Percentiles rank a stretch among this genome's conserved stretches.
Evolutionary conservation across 1,139 yeast species (phyloP).

Genomic region (Taphrina sp.): DNA sequence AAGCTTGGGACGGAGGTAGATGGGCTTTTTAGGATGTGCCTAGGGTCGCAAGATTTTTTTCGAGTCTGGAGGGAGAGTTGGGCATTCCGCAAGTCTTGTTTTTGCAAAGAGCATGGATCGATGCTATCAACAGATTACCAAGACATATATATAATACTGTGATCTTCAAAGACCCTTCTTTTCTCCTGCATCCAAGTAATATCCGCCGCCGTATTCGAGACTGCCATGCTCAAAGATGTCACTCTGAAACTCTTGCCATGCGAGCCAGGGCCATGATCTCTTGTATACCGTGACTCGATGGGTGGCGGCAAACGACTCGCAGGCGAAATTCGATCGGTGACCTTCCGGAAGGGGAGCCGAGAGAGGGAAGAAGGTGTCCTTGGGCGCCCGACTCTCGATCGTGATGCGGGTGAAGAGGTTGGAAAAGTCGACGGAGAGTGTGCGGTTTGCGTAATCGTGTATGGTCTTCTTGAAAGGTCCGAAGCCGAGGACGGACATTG

Average conservation of each 20-base stretch:
- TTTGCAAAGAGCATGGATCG: too few relatives aligned
- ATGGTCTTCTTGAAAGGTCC: slow-evolving; percentile 6
- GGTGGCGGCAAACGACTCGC: slow-evolving; percentile 29
- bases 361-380: slow-evolving; percentile 14
- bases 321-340: slow-evolving; percentile 17
- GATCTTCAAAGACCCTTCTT: background rate
- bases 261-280: slow-evolving; percentile 22
- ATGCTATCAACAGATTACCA: too few relatives aligned
- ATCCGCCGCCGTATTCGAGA: slow-evolving; percentile 27
- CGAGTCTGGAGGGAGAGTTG: too few relatives aligned
- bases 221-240: slow-evolving; percentile 15
- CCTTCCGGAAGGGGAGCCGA: slow-evolving; percentile 27
- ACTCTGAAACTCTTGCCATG: slow-evolving; percentile 6
- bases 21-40: too few relatives aligned
- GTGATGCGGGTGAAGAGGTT: slow-evolving; percentile 5
- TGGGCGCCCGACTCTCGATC: slow-evolving; percentile 1
- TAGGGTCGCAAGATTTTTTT: too few relatives aligned
- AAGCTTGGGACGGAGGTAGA: too few relatives aligned
- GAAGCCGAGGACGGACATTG: slow-evolving; percentile 13
- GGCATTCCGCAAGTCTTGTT: too few relatives aligned
- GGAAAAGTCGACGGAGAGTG: slow-evolving; percentile 5
- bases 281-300: slow-evolving; percentile 3
- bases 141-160: too few relatives aligned
- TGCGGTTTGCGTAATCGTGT: background rate
- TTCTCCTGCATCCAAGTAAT: slow-evolving; percentile 17